phyloP scores from a whole-genome alignment of 2,329 filamentous ascomycete genomes.

The Hawksworthiomyces lignivorus region DNA sequence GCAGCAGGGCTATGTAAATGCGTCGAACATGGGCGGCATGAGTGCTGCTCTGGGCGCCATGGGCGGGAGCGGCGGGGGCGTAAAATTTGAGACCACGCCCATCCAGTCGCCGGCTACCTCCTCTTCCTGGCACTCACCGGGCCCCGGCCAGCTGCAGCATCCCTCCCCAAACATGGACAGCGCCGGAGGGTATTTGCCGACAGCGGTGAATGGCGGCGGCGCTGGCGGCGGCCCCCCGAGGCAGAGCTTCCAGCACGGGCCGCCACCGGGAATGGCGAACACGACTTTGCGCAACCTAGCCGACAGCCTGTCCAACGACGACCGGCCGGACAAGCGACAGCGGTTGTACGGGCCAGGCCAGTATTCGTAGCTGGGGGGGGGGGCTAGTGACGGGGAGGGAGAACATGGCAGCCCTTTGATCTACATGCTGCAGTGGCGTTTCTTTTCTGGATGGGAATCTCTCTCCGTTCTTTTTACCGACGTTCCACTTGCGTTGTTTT shows the following conservation, averaged over 20 bases:
- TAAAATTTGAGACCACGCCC: constrained; percentile 49
- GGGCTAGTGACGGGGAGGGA: no score
- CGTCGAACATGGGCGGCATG: constrained; percentile 13
- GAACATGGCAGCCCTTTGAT: no score
- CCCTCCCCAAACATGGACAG: constrained; percentile 40
- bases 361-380: constrained; percentile 7
- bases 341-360: constrained; percentile 34
- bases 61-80: constrained; percentile 21
- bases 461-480: not conserved
- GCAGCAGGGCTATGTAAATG: constrained; percentile 15
- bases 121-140: constrained; percentile 43
- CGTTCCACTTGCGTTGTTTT: not conserved
- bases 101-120: constrained; percentile 45
- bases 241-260: constrained; percentile 3
- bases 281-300: constrained; percentile 25
- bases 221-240: constrained; percentile 18
- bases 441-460: no score
- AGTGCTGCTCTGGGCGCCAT: no score
- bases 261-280: constrained; percentile 22
- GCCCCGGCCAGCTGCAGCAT: constrained; percentile 37
- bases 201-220: constrained; percentile 17
- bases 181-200: constrained; percentile 35
- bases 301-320: constrained; percentile 27
- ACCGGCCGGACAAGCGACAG: constrained; percentile 45
- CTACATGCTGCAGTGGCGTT: no score